phyloP scores from a whole-genome alignment of 495 filamentous ascomycete species.

The Durotheca rogersii region DNA sequence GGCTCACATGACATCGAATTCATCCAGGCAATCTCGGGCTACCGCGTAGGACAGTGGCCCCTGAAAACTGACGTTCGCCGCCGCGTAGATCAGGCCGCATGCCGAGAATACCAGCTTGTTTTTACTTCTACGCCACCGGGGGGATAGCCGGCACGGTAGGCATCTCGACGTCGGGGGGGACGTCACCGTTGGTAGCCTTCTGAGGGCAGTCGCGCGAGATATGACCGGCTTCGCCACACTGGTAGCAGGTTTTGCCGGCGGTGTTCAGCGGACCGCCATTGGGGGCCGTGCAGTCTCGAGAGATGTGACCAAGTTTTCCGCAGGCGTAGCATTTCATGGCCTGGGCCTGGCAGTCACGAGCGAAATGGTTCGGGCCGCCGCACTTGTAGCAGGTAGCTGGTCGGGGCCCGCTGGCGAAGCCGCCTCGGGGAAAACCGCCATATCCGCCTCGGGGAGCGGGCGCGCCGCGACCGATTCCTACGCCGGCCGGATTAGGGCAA shows the following conservation, averaged over 20 bases:
- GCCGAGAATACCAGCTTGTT: neutral
- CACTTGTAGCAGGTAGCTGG: conserved; percentile 99
- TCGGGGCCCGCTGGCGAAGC: conserved; percentile 66
- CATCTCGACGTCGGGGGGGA: conserved; percentile 40
- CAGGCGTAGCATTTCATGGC: conserved; percentile 99
- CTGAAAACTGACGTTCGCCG: neutral
- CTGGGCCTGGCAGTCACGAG: conserved; percentile 98
- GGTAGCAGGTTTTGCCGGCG: conserved; percentile 97
- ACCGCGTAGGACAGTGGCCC: neutral
- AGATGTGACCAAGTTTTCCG: conserved; percentile 97
- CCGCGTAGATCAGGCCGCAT: conserved; percentile 8
- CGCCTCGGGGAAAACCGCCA: conserved; percentile 64
- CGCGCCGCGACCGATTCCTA: conserved; percentile 62
- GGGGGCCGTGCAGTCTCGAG: conserved; percentile 93
- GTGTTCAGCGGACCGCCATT: conserved; percentile 95
- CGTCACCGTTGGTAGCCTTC: conserved; percentile 52
- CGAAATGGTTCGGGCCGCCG: conserved; percentile 97
- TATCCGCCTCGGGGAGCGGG: conserved; percentile 68
- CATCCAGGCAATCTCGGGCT: neutral
- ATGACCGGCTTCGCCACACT: conserved; percentile 91
- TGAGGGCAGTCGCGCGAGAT: conserved; percentile 93
- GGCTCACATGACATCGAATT: conserved; percentile 1
- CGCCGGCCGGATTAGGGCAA: conserved; percentile 71
- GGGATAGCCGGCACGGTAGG: conserved; percentile 35
- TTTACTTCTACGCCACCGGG: conserved; percentile 37